Evolutionary conservation across 2,329 filamentous ascomycete genomes (phyloP).

Genomic region (Nothopassalora personata): DNA sequence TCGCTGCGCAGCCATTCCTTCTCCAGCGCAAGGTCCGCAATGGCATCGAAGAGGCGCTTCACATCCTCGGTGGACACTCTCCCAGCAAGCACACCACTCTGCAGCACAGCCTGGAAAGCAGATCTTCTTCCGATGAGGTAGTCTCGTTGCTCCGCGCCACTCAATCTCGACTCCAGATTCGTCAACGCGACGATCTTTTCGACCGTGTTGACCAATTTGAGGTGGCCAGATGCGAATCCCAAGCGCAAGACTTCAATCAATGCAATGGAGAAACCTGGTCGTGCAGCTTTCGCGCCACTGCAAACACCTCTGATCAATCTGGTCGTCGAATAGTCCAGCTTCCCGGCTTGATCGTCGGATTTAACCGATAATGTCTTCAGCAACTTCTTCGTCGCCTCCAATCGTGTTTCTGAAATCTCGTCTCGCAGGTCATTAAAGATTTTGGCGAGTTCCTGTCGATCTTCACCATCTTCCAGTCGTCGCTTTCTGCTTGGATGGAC

Average conservation of each 20-base stretch:
- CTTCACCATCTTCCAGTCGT: constrained; percentile 34
- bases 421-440: constrained; percentile 46
- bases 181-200: constrained; percentile 51
- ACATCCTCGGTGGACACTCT: constrained; percentile 52
- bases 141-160: constrained; percentile 75
- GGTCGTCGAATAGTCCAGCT: constrained; percentile 37
- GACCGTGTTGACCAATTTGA: constrained; percentile 36
- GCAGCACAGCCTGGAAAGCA: constrained; percentile 78
- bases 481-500: constrained; percentile 31
- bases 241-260: constrained; percentile 74
- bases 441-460: constrained; percentile 39
- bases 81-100: constrained; percentile 63
- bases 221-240: constrained; percentile 18
- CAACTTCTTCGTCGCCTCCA: constrained; percentile 43
- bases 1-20: constrained; percentile 88
- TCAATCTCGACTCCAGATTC: constrained; percentile 46
- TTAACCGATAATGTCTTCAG: constrained; percentile 39
- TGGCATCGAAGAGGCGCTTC: constrained; percentile 62
- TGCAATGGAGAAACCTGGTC: constrained; percentile 83
- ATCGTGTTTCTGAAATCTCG: constrained; percentile 40
- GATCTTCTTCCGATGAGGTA: constrained; percentile 81
- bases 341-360: constrained; percentile 33
- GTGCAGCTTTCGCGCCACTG: constrained; percentile 81
- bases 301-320: constrained; percentile 78
- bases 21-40: constrained; percentile 69